Evolutionary conservation across 2,329 filamentous ascomycete species (phyloP), one percentile per base, ranked within the genome.

Genomic region (Xylariaceae sp.): DNA sequence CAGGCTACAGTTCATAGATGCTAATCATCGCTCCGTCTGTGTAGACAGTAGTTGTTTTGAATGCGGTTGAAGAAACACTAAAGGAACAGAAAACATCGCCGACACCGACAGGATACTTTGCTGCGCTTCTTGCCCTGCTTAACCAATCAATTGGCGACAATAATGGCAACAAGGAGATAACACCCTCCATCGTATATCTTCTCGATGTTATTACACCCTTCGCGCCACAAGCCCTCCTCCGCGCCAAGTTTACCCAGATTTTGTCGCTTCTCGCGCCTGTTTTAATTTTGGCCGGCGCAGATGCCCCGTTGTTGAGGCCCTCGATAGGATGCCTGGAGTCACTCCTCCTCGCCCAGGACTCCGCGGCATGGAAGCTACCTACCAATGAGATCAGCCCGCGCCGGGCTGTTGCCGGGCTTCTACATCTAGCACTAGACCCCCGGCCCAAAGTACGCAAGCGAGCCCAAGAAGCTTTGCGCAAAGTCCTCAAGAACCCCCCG

Each of bases 201-300:
- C 89, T 99, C 75, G 92, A 99, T 73, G 78, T 95, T 62, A 83
- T 96, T 64, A 94, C 91, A 12, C 88, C 88, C 56, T 88, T 86
- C 73, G 85, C 91, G 58, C 90, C 94, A 52, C 82, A 89, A 58
- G 84, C 91, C 57, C 85, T 99, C 56, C 86, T 99, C 54, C 89
- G 91, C 67, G 88, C 90, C 62, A 96, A 97, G 72, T 99, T 99
- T 75, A 87, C 89, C 31, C 89, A 95, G 72, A 96, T 99, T 66
- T 84, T 99, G 57, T 84, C 86, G 34, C 85, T 88, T 58, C 82
- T 99, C 62, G 91, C 89, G 26, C 91, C 92, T 1, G 87, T 91
- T 9, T 79, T 99, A 46, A 85, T 88, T 51, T 79, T 89, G 61
- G 77, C 84, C 43, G 88, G 94, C 65, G 88, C 89, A 58, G 92